Evolutionary conservation across 2,329 filamentous ascomycete species (phyloP), one percentile per base, ranked within the genome.

Genomic region (Aspergillus sp.): DNA sequence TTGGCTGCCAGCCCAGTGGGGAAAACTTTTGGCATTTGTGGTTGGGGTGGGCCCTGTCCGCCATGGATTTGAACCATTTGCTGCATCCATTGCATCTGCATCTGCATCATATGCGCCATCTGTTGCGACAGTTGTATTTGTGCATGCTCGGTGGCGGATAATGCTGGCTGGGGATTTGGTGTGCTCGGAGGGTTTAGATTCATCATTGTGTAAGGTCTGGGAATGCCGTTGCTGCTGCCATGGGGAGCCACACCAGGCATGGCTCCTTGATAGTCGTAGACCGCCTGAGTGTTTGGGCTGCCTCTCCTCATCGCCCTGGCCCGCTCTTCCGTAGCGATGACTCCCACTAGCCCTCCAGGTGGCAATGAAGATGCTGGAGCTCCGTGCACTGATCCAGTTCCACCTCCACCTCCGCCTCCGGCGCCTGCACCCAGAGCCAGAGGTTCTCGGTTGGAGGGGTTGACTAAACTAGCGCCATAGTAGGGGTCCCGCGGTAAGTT

Each of bases 21-120:
- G 12, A 59, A 53, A 32, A 50, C 54, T 29, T 46, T 60, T 30
- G 53, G 57, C 53, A 61, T 63, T 38, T 57, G 56, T 33, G 61
- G 59, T 41, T 58, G 62, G 13, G 60, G 54, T 41, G 60, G 52
- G 19, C 48, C 53, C 35, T 66, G 66, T 44, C 62, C 58, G 26
- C 64, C 74, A 77, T 88, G 86, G 81, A 89, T 85, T 33, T 68
- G 64, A 59, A 73, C 70, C 70, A 75, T 74, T 52, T 73, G 69
- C 58, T 90, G 86, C 85, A 94, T 91, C 68, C 90, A 90, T 62
- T 94, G 87, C 85, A 94, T 90, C 64, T 95, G 89, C 84, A 93
- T 89, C 61, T 90, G 85, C 86, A 91, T 90, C 69, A 91, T 90
- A 57, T 88, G 84, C 44, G 81, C 78, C 87, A 91, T 90, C 60